Percentiles rank a stretch among this genome's conserved stretches.
phyloP scores from a whole-genome alignment of 2,329 filamentous ascomycete species.

The Simplicillium sp. region DNA sequence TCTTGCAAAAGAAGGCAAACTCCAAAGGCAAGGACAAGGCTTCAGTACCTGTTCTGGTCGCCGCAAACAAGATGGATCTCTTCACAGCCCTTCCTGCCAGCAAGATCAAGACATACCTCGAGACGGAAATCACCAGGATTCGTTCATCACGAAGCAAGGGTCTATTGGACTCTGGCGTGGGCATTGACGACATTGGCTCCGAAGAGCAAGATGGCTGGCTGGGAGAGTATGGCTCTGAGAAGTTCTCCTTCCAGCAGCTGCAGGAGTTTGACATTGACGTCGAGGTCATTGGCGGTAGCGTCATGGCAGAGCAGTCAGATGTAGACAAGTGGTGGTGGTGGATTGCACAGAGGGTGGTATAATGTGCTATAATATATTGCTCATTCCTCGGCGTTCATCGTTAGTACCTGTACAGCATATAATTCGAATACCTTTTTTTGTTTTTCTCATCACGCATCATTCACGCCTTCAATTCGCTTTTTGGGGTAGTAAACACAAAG shows the following conservation, averaged over 20 bases:
- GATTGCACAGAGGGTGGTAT: conserved; percentile 73
- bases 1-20: conserved; percentile 65
- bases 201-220: conserved; percentile 78
- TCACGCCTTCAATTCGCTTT: too few relatives aligned
- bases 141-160: conserved; percentile 70
- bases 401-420: neutral
- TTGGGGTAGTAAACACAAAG: too few relatives aligned
- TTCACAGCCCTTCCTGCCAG: conserved; percentile 82
- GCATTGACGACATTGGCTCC: conserved; percentile 46
- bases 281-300: conserved; percentile 68
- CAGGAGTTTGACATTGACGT: conserved; percentile 74
- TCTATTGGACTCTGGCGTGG: conserved; percentile 72
- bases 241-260: conserved; percentile 75
- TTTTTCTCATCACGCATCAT: too few relatives aligned
- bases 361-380: conserved; percentile 10
- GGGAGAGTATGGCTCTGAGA: conserved; percentile 67
- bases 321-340: conserved; percentile 84
- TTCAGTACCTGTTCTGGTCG: conserved; percentile 66
- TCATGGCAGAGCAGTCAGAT: conserved; percentile 54
- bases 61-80: conserved; percentile 91
- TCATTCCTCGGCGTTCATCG: neutral
- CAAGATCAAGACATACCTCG: conserved; percentile 65
- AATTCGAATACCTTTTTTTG: conserved; percentile 1
- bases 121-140: conserved; percentile 73
- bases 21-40: conserved; percentile 20